phyloP scores from a whole-genome alignment of 1,139 yeast genomes.

The Taphrina betulina region DNA sequence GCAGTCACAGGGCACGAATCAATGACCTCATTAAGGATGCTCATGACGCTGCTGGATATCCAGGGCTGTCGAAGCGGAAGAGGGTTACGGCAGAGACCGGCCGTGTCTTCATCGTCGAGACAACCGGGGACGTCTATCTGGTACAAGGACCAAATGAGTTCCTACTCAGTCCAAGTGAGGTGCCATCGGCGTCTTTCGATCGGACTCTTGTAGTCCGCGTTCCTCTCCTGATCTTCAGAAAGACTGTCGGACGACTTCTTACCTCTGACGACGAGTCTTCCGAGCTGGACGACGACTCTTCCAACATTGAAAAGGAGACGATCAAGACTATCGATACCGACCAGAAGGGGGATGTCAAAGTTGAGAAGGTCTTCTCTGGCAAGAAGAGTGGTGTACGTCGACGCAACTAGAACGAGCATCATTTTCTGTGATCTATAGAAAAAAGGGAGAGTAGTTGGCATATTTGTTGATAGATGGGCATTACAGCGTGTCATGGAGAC shows the following conservation, averaged over 20 bases:
- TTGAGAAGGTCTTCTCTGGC: background rate
- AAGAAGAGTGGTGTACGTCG: conserved; percentile 18
- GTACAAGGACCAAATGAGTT: conserved; percentile 51
- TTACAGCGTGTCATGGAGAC: no score
- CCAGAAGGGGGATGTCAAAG: conserved; percentile 4
- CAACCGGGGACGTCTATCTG: conserved; percentile 66
- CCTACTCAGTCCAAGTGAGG: conserved; percentile 45
- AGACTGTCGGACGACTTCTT: conserved; percentile 35
- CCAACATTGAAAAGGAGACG: conserved; percentile 6
- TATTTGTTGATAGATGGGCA: no score
- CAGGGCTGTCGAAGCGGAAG: conserved; percentile 43
- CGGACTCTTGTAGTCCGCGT: conserved; percentile 58
- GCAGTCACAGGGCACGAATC: conserved; percentile 63
- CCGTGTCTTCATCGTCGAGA: conserved; percentile 61
- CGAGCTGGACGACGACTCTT: conserved; percentile 13
- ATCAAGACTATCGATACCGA: conserved; percentile 10
- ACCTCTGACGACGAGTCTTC: conserved; percentile 6
- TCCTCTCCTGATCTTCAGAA: conserved; percentile 44
- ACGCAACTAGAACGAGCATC: conserved; percentile 7
- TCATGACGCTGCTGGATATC: conserved; percentile 45
- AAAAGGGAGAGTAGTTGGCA: no score
- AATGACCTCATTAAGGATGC: conserved; percentile 54
- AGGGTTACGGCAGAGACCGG: conserved; percentile 50
- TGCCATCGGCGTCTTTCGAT: conserved; percentile 51
- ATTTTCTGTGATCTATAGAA: no score